A percentile compares a stretch with the other conserved stretches of the same genome.
These are phyloP conservation scores for Arthrocladium fulminans DNA, from an alignment of 2,329 filamentous ascomycete species.

Conservation along the genomic window DNA sequence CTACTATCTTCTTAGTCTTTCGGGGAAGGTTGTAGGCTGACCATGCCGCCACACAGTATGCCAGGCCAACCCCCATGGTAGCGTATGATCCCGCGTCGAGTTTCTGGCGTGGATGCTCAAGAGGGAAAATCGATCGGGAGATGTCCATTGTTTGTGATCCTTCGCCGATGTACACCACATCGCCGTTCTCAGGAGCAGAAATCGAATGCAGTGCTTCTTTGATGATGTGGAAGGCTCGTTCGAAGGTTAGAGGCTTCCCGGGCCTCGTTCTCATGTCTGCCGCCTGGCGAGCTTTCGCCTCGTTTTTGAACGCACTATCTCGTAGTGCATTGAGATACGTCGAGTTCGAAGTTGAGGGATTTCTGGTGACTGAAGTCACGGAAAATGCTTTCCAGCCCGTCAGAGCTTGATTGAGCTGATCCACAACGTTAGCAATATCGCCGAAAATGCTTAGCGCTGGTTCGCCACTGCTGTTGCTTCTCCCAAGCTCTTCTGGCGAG, in stretches of 20 bases:
- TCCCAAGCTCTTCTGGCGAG: slow-evolving; percentile 45
- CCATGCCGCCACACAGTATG: slow-evolving; percentile 49
- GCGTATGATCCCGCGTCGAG: slow-evolving; percentile 52
- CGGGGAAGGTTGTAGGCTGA: slow-evolving; percentile 44
- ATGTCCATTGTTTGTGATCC: slow-evolving; percentile 56
- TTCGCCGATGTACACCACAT: slow-evolving; percentile 49
- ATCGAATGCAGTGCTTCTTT: slow-evolving; percentile 40
- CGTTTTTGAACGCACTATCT: slow-evolving; percentile 36
- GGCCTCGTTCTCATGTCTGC: slow-evolving; percentile 30
- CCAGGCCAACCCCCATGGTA: slow-evolving; percentile 52
- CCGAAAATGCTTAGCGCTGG: slow-evolving; percentile 40
- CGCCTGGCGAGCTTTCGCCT: slow-evolving; percentile 36
- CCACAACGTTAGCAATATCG: slow-evolving; percentile 42
- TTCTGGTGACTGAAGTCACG: slow-evolving; percentile 20
- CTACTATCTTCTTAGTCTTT: slow-evolving; percentile 45
- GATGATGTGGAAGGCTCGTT: slow-evolving; percentile 45
- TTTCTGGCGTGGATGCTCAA: slow-evolving; percentile 46
- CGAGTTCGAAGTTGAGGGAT: slow-evolving; percentile 29
- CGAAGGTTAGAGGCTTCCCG: slow-evolving; percentile 40
- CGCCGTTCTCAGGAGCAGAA: slow-evolving; percentile 37
- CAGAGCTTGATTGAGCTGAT: slow-evolving; percentile 38
- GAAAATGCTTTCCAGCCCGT: slow-evolving; percentile 38
- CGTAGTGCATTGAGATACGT: slow-evolving; percentile 21
- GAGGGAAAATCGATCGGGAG: slow-evolving; percentile 45
- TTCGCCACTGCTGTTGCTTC: slow-evolving; percentile 40